Conservation (phyloP, 2,329 filamentous ascomycete genomes). For the Nectriaceae sp. region DNA sequence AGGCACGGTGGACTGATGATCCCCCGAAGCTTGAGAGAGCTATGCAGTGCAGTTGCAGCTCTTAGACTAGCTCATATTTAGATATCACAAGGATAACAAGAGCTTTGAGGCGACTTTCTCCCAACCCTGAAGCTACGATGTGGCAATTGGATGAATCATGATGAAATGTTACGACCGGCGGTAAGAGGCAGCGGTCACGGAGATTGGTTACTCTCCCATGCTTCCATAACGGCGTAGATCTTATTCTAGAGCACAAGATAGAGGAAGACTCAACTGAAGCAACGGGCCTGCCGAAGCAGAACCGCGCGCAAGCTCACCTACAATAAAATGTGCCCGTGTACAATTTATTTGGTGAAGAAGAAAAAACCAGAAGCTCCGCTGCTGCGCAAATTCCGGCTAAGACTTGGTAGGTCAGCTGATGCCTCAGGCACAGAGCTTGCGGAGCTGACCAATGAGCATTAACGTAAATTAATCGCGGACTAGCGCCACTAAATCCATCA, state of each 20-base stretch:
- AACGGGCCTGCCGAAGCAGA: constrained; percentile 38
- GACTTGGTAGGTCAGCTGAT: constrained; percentile 6
- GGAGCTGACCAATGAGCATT: constrained; percentile 41
- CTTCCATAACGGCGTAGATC: constrained; percentile 69
- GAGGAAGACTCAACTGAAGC: constrained; percentile 66
- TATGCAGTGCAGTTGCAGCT: constrained; percentile 95
- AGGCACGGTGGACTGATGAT: constrained; percentile 81
- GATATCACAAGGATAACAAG: neutral
- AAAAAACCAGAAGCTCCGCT: constrained; percentile 30
- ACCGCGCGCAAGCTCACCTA: constrained; percentile 63
- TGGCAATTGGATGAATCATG: constrained; percentile 13
- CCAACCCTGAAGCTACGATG: neutral
- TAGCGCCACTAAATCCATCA: constrained; percentile 42
- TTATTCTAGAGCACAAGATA: constrained; percentile 71
- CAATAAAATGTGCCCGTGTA: constrained; percentile 72
- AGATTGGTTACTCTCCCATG: constrained; percentile 62
- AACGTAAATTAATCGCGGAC: constrained; percentile 47
- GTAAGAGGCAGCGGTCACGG: constrained; percentile 69
- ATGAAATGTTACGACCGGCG: constrained; percentile 68
- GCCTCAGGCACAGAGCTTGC: constrained; percentile 40
- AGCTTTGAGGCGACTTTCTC: neutral
- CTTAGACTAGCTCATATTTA: constrained; percentile 46
- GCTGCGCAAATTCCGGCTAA: constrained; percentile 22
- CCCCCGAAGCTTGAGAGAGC: constrained; percentile 76
- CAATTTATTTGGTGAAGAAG: constrained; percentile 56